phyloP scores from a whole-genome alignment of 148 eudicot species.

The Heliamphora exappendiculata region DNA sequence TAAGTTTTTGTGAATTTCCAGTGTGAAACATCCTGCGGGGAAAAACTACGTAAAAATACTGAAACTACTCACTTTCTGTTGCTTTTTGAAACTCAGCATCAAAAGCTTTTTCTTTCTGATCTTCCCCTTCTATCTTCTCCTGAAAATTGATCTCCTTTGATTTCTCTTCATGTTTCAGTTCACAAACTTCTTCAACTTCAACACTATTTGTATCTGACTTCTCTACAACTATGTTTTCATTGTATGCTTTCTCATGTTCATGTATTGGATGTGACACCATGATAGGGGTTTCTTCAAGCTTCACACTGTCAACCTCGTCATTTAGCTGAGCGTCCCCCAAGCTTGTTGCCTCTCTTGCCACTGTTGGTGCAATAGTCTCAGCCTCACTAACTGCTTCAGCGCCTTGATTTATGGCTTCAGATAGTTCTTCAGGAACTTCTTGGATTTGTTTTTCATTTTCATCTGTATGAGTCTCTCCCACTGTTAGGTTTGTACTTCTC shows the following conservation, averaged over 20 bases:
- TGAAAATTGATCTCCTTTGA: too few relatives aligned
- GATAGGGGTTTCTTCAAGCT: background rate
- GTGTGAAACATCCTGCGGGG: too few relatives aligned
- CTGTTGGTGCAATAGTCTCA: conserved; percentile 5
- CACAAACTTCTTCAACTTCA: conserved; percentile 13
- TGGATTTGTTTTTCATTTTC: background rate
- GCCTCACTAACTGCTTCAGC: background rate
- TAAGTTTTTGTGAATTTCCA: too few relatives aligned
- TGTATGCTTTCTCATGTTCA: conserved; percentile 3
- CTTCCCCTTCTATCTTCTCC: too few relatives aligned
- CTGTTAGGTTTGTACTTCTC: conserved; percentile 2
- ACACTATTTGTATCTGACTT: background rate
- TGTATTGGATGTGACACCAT: conserved; percentile 2
- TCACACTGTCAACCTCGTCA: conserved; percentile 8
- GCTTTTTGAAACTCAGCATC: too few relatives aligned
- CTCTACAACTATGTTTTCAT: background rate
- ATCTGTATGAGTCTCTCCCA: background rate
- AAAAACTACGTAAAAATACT: too few relatives aligned
- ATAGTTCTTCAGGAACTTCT: background rate
- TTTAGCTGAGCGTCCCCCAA: conserved; percentile 13
- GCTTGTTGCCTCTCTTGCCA: conserved; percentile 17
- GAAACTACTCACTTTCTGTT: too few relatives aligned
- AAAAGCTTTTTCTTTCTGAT: too few relatives aligned
- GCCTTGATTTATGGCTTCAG: background rate
- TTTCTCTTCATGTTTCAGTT: too few relatives aligned